Evolutionary conservation across 805 yeast species (phyloP), one percentile per base, ranked within the genome.

Genomic region (Saccharomycopsis lassenensis): DNA sequence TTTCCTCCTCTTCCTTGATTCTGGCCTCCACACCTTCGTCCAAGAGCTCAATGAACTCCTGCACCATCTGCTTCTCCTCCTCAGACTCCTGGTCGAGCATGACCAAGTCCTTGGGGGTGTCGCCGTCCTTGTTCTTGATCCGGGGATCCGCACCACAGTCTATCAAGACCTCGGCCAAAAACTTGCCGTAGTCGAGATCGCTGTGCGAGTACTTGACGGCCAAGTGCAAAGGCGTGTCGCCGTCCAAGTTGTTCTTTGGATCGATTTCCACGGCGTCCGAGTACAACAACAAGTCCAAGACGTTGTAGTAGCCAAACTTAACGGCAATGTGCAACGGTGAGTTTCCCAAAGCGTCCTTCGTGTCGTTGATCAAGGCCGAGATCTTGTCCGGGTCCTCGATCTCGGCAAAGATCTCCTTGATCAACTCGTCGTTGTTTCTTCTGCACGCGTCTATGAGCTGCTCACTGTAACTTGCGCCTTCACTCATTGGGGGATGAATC

Each of bases 61-160:
- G n/a, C n/a, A n/a, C n/a, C n/a, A n/a, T n/a, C n/a, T n/a, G n/a
- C n/a, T n/a, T n/a, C 38, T 71, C 67, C 2, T 64, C 70, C 40
- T 74, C 61, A 11, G 76, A 72, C 8, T 28, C 22, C 18, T 24
- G 29, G 16, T 64, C 63, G 6, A 69, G 67, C 19, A 56, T 61
- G 11, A 72, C 77, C 41, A 86, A 63, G 46, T 84, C 85, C 26
- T 79, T 65, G 5, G 97, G 94, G 47, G 71, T 82, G 48, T 77
- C 68, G 17, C 83, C 83, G 26, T 65, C 62, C 24, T 65, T 67
- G 51, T 81, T 81, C 45, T 55, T 65, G 12, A 70, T 52, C 33
- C 69, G 46, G 18, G 93, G 83, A 57, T 87, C 91, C 1, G 91
- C 77, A 2, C 98, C 97, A 20, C 93, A 94, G 50, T 87, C 95